Base-by-base conservation (phyloP, 352 stramenopile species). In the Elongisporangium prolatum region DNA sequence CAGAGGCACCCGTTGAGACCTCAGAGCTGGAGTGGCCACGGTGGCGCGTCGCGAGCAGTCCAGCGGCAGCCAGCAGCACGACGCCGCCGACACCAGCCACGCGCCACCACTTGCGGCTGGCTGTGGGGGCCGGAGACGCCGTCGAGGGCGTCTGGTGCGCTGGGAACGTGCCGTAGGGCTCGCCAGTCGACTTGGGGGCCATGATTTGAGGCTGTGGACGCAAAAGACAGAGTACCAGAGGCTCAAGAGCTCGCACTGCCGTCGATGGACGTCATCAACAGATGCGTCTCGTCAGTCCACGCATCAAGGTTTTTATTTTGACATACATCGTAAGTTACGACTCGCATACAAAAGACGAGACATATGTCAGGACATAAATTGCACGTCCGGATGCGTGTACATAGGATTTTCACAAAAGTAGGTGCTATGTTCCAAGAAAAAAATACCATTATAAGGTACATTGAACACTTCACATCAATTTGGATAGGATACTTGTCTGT, bases 101-200 rank as follows among this genome's bases (percentile, higher is more conserved):
- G 37, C 63, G 67, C 38, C 65, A n/a, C 56, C 44, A 48, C 44
- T 58, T 7, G 5, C 18, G 16, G 20, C 22, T 48, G 28, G 28
- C 28, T 40, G 28, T 9, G 28, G 28, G 28, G 28, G 28, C 28
- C 3, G 52, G 2, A 11, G 20, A 2, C 10, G 37, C 18, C 14
- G 44, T n/a, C 28, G 28, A 40, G 28, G 13, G 17, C 4, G 47
- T 10, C 40, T 4, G 28, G 3, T 67, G 50, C 25, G 28, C 57
- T 40, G 56, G 56, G 49, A 74, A 74, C 48, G 67, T 74, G 49
- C 67, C 67, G 50, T 74, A 74, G 52, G 55, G 53, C 25, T 70
- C 66, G 25, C 28, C 49, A 28, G 54, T 7, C 60, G 54, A 1
- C 60, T 38, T 40, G 28, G 28, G 28, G 28, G 28, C 28, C 28